Conservation (phyloP, 352 stramenopile genomes). For the Phytophthora fragariaefolia region DNA sequence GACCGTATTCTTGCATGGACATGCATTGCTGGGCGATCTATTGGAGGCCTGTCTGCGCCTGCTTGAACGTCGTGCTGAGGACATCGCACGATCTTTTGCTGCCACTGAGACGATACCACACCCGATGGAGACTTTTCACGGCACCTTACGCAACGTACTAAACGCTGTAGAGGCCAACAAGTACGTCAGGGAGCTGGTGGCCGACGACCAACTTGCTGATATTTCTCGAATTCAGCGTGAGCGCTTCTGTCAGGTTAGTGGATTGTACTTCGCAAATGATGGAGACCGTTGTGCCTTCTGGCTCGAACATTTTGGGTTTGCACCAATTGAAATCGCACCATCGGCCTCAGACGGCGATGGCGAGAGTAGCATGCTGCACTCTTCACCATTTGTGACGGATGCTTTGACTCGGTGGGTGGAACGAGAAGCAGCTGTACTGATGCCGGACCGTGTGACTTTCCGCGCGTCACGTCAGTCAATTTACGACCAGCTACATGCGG, state of each 20-base stretch:
- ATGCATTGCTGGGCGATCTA: conserved; percentile 67
- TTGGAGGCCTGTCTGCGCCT: conserved; percentile 61
- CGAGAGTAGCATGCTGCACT: conserved; percentile 38
- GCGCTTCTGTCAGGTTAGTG: conserved; percentile 79
- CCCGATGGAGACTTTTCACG: conserved; percentile 79
- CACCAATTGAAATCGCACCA: conserved; percentile 38
- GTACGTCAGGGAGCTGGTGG: conserved; percentile 71
- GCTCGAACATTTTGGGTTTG: conserved; percentile 71
- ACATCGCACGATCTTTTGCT: conserved; percentile 50
- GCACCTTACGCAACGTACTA: conserved; percentile 74
- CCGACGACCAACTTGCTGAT: conserved; percentile 55
- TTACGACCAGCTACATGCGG: conserved; percentile 65
- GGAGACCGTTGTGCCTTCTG: conserved; percentile 60
- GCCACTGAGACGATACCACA: conserved; percentile 70
- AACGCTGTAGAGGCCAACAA: conserved; percentile 71
- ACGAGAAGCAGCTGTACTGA: conserved; percentile 56
- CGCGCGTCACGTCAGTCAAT: conserved; percentile 66
- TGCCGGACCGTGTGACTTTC: conserved; percentile 72
- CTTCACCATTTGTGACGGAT: conserved; percentile 50
- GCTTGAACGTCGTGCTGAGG: conserved; percentile 46
- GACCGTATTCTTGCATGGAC: conserved; percentile 75
- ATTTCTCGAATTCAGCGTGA: conserved; percentile 68
- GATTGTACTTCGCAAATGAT: conserved; percentile 67
- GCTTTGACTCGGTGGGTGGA: conserved; percentile 60
- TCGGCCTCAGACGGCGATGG: conserved; percentile 15